Evolutionary conservation across 495 filamentous ascomycete species (phyloP).

Genomic region (Jackrogersella minutella): DNA sequence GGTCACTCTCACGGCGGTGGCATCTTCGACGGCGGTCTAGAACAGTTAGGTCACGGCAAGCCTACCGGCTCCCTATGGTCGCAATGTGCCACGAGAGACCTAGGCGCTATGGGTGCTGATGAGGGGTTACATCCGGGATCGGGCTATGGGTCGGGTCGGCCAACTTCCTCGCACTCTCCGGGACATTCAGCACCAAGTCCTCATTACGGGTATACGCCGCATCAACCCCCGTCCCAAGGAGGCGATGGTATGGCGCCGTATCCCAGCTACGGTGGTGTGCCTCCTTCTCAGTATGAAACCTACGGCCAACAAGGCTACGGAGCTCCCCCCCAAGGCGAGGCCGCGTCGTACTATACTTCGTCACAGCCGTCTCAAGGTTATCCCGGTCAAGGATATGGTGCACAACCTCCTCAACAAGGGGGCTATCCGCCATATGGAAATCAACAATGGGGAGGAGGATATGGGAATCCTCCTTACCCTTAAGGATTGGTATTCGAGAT

Average conservation of each 20-base stretch:
- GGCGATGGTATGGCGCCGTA: constrained; percentile 7
- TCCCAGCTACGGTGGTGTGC: constrained; percentile 9
- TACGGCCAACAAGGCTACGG: constrained; percentile 33
- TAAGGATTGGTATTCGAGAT: background rate
- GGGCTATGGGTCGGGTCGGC: constrained; percentile 29
- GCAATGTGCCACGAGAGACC: constrained; percentile 56
- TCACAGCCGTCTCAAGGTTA: constrained; percentile 26
- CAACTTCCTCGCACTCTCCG: constrained; percentile 29
- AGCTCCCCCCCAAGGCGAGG: constrained; percentile 35
- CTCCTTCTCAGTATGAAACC: constrained; percentile 14
- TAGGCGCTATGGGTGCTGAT: constrained; percentile 47
- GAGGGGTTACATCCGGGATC: constrained; percentile 21
- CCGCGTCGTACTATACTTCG: constrained; percentile 36
- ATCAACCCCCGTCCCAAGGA: constrained; percentile 13
- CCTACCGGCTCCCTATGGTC: constrained; percentile 60
- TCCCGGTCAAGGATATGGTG: constrained; percentile 33
- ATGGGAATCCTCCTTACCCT: constrained; percentile 31
- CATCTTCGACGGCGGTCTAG: constrained; percentile 50
- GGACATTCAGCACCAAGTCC: constrained; percentile 12
- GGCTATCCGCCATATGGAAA: constrained; percentile 32
- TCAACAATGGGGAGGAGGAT: constrained; percentile 38
- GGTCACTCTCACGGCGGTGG: constrained; percentile 51
- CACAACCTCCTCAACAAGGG: constrained; percentile 29
- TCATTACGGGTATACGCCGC: constrained; percentile 23
- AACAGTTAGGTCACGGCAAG: constrained; percentile 59